Evolutionary conservation across 768 basidiomycete genomes (phyloP).

Genomic region (Stropharia rugosoannulata): DNA sequence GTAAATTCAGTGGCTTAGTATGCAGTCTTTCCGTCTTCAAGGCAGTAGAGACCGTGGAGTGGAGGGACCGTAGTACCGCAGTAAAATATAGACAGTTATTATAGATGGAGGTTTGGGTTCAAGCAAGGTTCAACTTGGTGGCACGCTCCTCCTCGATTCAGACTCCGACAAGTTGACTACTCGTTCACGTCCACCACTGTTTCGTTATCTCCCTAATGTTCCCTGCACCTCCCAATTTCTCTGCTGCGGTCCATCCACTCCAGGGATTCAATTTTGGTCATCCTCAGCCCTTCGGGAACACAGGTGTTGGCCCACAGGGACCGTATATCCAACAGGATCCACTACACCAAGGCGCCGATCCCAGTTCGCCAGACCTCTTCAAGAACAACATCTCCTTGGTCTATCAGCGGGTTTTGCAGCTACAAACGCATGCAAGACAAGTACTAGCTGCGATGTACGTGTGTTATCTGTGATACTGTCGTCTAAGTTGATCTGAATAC

Average conservation of each 20-base stretch:
- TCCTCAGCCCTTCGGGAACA: slow-evolving; percentile 27
- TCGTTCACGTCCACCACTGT: not conserved
- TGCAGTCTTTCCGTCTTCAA: no score
- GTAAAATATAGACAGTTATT: no score
- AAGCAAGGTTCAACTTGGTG: no score
- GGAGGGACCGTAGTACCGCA: no score
- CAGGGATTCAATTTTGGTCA: slow-evolving; percentile 19
- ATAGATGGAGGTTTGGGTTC: no score
- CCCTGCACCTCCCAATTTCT: slow-evolving; percentile 29
- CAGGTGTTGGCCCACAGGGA: not conserved
- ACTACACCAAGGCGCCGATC: slow-evolving; percentile 41
- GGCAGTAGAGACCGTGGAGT: no score
- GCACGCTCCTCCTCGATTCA: not conserved
- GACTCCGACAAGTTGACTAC: not conserved
- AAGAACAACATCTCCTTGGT: slow-evolving; percentile 53
- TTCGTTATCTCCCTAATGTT: slow-evolving; percentile 1
- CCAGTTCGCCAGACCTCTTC: slow-evolving; percentile 62
- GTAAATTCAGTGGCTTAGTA: no score
- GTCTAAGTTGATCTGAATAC: not conserved
- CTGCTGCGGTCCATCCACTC: slow-evolving; percentile 33
- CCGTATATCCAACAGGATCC: slow-evolving; percentile 14
- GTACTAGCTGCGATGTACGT: slow-evolving; percentile 56
- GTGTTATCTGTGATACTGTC: not conserved
- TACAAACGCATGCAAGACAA: slow-evolving; percentile 48
- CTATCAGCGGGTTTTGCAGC: slow-evolving; percentile 45